These are phyloP conservation scores for Nigrospora sphaerica DNA, from an alignment of 2,329 filamentous ascomycete genomes.

Conservation along the genomic window DNA sequence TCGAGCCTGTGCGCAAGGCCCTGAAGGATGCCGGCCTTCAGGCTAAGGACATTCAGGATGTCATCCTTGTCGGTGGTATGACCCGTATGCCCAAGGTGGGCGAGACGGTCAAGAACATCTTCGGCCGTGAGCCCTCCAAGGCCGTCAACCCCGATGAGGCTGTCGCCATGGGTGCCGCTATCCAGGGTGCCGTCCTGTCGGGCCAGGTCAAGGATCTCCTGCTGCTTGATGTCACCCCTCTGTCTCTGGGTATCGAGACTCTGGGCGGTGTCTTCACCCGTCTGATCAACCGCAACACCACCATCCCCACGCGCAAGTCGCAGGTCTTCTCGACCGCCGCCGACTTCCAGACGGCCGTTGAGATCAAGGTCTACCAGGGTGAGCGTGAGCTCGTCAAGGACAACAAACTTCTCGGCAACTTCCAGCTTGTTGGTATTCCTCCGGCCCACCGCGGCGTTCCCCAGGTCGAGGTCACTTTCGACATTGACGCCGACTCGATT, in stretches of 20 bases:
- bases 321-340: slow-evolving; percentile 96
- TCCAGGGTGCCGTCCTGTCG: slow-evolving; percentile 93
- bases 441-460: slow-evolving; percentile 94
- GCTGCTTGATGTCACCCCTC: slow-evolving; percentile 88
- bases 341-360: slow-evolving; percentile 96
- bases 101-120: slow-evolving; percentile 94
- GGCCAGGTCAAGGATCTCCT: slow-evolving; percentile 96
- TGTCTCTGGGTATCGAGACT: slow-evolving; percentile 97
- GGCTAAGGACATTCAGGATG: slow-evolving; percentile 92
- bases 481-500: slow-evolving; percentile 96
- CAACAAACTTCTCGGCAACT: slow-evolving; percentile 98
- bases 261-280: slow-evolving; percentile 96
- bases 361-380: slow-evolving; percentile 99
- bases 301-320: slow-evolving; percentile 98
- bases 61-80: slow-evolving; percentile 98
- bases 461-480: slow-evolving; percentile 96
- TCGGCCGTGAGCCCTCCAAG: slow-evolving; percentile 94
- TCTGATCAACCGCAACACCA: slow-evolving; percentile 98
- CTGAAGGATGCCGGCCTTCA: slow-evolving; percentile 90
- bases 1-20: slow-evolving; percentile 92
- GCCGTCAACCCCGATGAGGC: slow-evolving; percentile 98
- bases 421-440: slow-evolving; percentile 96
- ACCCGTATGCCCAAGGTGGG: slow-evolving; percentile 98
- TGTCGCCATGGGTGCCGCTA: slow-evolving; percentile 93
- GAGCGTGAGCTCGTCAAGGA: slow-evolving; percentile 98